Evolutionary conservation across 257 asterid species (phyloP).

Genomic region (Euphrasia confusa): DNA sequence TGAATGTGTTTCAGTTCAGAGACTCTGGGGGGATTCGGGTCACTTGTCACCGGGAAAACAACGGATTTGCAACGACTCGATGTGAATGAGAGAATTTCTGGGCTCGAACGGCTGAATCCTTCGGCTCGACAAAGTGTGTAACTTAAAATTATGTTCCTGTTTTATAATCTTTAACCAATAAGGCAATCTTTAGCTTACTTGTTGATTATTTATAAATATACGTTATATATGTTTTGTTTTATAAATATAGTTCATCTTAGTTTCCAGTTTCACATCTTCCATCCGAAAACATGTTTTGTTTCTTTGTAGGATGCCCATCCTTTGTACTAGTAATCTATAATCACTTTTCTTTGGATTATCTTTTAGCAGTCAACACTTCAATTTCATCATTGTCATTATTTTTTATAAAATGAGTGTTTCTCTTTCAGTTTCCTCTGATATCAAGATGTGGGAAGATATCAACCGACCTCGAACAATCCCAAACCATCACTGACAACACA

Average conservation of each 20-base stretch:
- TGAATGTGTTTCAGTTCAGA: constrained; percentile 43
- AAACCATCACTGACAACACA: constrained; percentile 30
- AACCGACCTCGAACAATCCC: constrained; percentile 50
- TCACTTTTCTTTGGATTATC: no score
- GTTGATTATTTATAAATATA: neutral
- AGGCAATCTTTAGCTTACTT: neutral
- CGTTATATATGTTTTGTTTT: no score
- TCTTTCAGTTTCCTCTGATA: constrained; percentile 80
- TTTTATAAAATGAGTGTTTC: constrained; percentile 6
- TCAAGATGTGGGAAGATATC: constrained; percentile 83
- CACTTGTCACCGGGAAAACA: constrained; percentile 60
- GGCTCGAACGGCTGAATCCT: constrained; percentile 82
- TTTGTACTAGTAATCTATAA: no score
- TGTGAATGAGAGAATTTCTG: constrained; percentile 69
- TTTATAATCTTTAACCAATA: neutral
- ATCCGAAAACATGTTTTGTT: no score
- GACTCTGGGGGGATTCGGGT: constrained; percentile 86
- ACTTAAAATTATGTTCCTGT: no score
- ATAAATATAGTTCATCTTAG: neutral
- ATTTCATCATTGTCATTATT: no score
- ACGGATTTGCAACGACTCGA: constrained; percentile 60
- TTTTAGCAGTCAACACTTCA: no score
- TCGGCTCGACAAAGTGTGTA: constrained; percentile 47
- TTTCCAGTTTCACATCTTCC: neutral
- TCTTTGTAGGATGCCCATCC: no score